Conservation (phyloP, 1,284 basidiomycete genomes). For the Rhodotorula sp. region DNA sequence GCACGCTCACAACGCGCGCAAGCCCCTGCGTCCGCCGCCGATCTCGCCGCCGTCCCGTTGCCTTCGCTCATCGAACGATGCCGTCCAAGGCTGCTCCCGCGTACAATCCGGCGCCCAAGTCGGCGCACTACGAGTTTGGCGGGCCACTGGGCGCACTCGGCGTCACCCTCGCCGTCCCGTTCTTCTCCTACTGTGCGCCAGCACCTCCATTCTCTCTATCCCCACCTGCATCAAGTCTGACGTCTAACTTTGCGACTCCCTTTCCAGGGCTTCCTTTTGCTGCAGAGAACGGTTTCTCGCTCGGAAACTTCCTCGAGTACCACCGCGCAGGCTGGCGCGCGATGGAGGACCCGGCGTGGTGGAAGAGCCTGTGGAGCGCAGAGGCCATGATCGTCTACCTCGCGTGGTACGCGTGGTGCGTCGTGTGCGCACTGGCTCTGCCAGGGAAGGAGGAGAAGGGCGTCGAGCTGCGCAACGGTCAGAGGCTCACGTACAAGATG, state of each 20-base stretch:
- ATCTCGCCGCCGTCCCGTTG: background rate
- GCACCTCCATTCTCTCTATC: too few relatives aligned
- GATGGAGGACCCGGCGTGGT: slow-evolving; percentile 61
- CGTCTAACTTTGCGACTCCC: background rate
- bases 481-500: slow-evolving; percentile 79
- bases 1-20: background rate
- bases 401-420: slow-evolving; percentile 86
- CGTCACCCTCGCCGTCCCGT: slow-evolving; percentile 51
- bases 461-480: slow-evolving; percentile 72
- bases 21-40: background rate
- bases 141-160: slow-evolving; percentile 52
- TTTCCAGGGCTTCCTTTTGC: slow-evolving; percentile 40
- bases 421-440: slow-evolving; percentile 77
- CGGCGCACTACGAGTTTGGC: slow-evolving; percentile 43
- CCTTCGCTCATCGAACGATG: slow-evolving; percentile 10
- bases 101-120: slow-evolving; percentile 39
- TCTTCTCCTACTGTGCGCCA: slow-evolving; percentile 51
- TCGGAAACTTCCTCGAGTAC: slow-evolving; percentile 35
- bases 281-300: slow-evolving; percentile 39
- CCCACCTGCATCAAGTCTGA: background rate
- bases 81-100: background rate
- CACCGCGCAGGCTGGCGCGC: slow-evolving; percentile 26
- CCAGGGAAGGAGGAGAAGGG: slow-evolving; percentile 87
- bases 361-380: slow-evolving; percentile 75
- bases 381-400: slow-evolving; percentile 75